Conservation (phyloP, 305 asterid species). For the Fraxinus ornus region DNA sequence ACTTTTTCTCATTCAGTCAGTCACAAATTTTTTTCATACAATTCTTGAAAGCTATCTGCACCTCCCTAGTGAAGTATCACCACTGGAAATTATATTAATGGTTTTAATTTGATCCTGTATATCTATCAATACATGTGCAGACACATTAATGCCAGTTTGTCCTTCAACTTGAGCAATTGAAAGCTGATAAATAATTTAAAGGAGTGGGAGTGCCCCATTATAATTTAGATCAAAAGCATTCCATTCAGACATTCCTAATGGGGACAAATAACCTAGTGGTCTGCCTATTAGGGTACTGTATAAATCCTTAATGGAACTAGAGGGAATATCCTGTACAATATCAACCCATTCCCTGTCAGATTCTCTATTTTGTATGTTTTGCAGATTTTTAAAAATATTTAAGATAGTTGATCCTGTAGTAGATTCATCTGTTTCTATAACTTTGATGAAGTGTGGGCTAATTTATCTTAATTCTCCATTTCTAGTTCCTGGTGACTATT, state of each 20-base stretch:
- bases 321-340: background rate
- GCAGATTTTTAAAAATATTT: background rate
- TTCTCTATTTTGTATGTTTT: conserved; percentile 3
- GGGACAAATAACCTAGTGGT: background rate
- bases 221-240: background rate
- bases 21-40: background rate
- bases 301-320: background rate
- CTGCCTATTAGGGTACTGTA: conserved; percentile 8
- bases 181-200: background rate
- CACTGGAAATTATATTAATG: background rate
- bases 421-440: conserved; percentile 15
- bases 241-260: conserved; percentile 1
- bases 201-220: background rate
- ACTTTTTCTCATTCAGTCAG: background rate
- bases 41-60: background rate
- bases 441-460: conserved; percentile 24
- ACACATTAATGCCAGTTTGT: background rate
- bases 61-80: background rate
- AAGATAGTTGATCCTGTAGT: background rate
- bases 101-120: background rate
- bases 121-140: background rate
- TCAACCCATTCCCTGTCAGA: conserved; percentile 4
- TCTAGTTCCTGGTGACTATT: conserved; percentile 92
- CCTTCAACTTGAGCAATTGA: conserved; percentile 11
- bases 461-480: conserved; percentile 30